Conservation (phyloP, 2,329 filamentous ascomycete species). For the Blastomyces percursus region DNA sequence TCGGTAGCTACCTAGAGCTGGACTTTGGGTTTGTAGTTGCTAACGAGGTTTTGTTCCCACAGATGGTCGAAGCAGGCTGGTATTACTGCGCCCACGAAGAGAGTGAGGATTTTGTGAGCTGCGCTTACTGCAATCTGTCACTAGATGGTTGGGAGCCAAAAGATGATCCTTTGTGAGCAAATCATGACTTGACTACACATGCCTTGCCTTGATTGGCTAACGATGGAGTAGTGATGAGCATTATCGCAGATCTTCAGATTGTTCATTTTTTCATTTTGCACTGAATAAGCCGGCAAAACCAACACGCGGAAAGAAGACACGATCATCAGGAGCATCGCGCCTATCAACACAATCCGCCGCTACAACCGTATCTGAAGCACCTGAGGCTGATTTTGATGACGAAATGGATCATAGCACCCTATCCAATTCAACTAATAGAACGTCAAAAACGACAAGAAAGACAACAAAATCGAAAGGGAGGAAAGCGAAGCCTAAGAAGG, state of each 20-base stretch:
- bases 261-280: conserved; percentile 69
- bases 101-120: conserved; percentile 80
- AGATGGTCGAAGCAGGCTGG: conserved; percentile 90
- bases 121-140: conserved; percentile 78
- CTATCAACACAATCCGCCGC: conserved; percentile 42
- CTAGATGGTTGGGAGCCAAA: conserved; percentile 91
- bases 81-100: conserved; percentile 77
- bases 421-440: conserved; percentile 37
- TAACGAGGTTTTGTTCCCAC: conserved; percentile 9
- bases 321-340: conserved; percentile 59
- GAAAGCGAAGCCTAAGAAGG: conserved; percentile 29
- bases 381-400: conserved; percentile 37
- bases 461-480: conserved; percentile 28
- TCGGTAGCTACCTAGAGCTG: conserved; percentile 28
- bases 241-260: conserved; percentile 63
- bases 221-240: conserved; percentile 61
- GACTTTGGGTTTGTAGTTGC: conserved; percentile 8
- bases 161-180: conserved; percentile 70
- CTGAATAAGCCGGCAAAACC: conserved; percentile 47
- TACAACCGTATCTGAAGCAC: conserved; percentile 36
- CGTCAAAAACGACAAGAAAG: conserved; percentile 46
- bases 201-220: conserved; percentile 15
- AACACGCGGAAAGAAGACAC: conserved; percentile 42
- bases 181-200: conserved; percentile 13
- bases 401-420: conserved; percentile 48